Conservation (phyloP, 2,329 filamentous ascomycete genomes). For the Albifimbria verrucaria region DNA sequence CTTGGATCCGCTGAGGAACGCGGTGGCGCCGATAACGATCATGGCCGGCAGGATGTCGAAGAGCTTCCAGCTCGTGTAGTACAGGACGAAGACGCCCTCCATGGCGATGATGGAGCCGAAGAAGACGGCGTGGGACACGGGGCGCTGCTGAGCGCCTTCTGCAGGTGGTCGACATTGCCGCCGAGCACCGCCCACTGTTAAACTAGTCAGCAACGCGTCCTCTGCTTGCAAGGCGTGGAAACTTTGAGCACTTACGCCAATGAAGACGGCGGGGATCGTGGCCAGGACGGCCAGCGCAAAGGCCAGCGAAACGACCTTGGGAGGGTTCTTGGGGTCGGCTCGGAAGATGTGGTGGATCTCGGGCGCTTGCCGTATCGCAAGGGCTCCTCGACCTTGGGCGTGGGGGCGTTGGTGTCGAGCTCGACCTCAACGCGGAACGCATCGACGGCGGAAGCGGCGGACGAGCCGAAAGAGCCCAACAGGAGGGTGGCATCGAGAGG, state of each 20-base stretch:
- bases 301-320: conserved; percentile 71
- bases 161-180: conserved; percentile 75
- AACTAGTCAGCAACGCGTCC: conserved; percentile 15
- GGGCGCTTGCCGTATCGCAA: conserved; percentile 77
- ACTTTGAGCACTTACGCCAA: conserved; percentile 52
- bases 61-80: conserved; percentile 88
- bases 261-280: conserved; percentile 70
- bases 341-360: conserved; percentile 94
- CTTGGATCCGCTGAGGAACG: conserved; percentile 83
- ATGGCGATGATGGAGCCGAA: conserved; percentile 83
- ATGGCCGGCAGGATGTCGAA: conserved; percentile 83
- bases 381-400: conserved; percentile 61
- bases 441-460: conserved; percentile 62
- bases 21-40: conserved; percentile 62
- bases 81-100: conserved; percentile 90
- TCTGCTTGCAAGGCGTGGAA: too few relatives aligned
- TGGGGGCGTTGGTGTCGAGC: conserved; percentile 58
- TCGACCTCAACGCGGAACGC: conserved; percentile 71
- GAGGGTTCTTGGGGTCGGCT: conserved; percentile 73
- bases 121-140: conserved; percentile 79
- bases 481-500: conserved; percentile 79
- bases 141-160: conserved; percentile 73
- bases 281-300: conserved; percentile 73
- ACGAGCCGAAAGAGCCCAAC: conserved; percentile 80
- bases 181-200: conserved; percentile 75